Evolutionary conservation across 176 grass and related monocot genomes (phyloP), one percentile per base, ranked within the genome.

Genomic region (Carex littledalei): DNA sequence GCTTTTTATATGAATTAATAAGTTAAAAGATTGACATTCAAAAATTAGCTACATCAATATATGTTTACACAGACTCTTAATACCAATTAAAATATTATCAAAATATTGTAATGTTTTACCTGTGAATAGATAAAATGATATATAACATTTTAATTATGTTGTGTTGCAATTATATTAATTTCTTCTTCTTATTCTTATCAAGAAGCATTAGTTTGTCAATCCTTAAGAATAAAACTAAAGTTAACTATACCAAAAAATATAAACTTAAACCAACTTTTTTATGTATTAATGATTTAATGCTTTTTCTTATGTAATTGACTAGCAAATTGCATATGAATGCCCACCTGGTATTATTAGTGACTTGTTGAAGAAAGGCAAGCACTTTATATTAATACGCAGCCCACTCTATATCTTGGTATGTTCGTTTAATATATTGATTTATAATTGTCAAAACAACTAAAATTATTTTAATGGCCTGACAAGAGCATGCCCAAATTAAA

Each of bases 361-460:
- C 85, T 85, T 97, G 83, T 92, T 92, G 92, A 94, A 92, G 84
- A 94, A 92, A 69, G 94, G 94, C 82, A 97, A 94, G 17, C 94
- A 97, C 87, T 94, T 97, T 83, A 94, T 97, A 85, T 62, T 97
- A 79, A 97, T 97, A 88, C 86, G 92, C 12, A 94, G 89, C 75
- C 94, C 94, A 61, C 83, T 97, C 74, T 87, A 91, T 80, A 94
- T 94, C 57, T 84, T 97, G 88, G 94, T 97, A 94, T 69, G 58
- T 64, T 5, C 35, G n/a, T 16, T 70, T 70, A 70, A 41, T 41
- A 35, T 70, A 35, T 41, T 18, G 31, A 70, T 70, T 70, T 70
- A 43, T 1, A 41, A 70, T 43, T 70, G 16, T 39, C 67, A 39
- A 70, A 70, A 70, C n/a, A 18, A 22, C 5, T 70, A 15, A 70